A percentile compares a stretch with the other conserved stretches of the same genome.
These are phyloP conservation scores for Penicillium expansum DNA, from an alignment of 2,329 filamentous ascomycete species.

Conservation along the genomic window DNA sequence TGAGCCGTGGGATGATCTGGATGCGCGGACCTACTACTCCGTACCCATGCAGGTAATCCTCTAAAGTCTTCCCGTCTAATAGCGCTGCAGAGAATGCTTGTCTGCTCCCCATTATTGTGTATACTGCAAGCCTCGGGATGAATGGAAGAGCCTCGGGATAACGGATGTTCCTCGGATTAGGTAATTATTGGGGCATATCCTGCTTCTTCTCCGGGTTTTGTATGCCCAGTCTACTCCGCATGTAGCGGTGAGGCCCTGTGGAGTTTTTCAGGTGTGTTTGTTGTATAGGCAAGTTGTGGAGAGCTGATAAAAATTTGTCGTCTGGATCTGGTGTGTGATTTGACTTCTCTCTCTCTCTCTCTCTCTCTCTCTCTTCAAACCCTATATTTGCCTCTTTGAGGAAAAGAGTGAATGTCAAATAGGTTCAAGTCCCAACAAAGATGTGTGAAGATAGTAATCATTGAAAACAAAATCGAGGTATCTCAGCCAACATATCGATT, in stretches of 20 bases:
- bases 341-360: not conserved
- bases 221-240: slow-evolving; percentile 16
- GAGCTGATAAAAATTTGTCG: slow-evolving; percentile 1
- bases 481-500: not conserved
- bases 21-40: not conserved
- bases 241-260: slow-evolving; percentile 19
- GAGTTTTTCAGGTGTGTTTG: not conserved
- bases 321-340: not conserved
- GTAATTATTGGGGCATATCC: not conserved
- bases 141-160: not conserved
- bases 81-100: slow-evolving; percentile 3
- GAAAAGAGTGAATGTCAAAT: too few species aligned
- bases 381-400: not conserved
- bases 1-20: slow-evolving; percentile 1
- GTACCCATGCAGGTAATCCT: slow-evolving; percentile 2
- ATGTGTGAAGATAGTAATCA: not conserved
- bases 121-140: not conserved
- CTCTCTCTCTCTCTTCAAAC: not conserved
- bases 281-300: not conserved
- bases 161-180: slow-evolving; percentile 1
- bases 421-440: not conserved
- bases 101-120: not conserved
- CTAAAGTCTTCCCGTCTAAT: not conserved
- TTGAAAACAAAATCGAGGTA: not conserved
- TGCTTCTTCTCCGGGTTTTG: slow-evolving; percentile 14